A percentile compares a stretch with the other conserved stretches of the same genome.
These are phyloP conservation scores for Russula virescens DNA, from an alignment of 768 basidiomycete genomes.

Conservation along the genomic window DNA sequence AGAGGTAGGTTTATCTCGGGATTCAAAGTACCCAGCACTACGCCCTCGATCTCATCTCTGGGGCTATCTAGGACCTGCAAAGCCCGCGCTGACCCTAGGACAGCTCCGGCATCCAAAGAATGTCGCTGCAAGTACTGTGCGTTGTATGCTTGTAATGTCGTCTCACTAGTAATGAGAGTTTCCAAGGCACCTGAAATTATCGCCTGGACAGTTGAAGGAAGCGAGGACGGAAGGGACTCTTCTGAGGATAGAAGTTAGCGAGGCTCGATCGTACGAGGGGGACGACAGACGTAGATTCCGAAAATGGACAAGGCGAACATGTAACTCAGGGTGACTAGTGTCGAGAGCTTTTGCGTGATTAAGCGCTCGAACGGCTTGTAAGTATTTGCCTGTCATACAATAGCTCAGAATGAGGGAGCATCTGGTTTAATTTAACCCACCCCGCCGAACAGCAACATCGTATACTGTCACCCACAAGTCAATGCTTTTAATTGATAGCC, in stretches of 20 bases:
- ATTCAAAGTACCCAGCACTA: slow-evolving; percentile 45
- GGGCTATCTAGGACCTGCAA: slow-evolving; percentile 42
- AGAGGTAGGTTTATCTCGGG: slow-evolving; percentile 41
- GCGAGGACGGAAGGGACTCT: slow-evolving; percentile 38
- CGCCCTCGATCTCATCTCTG: slow-evolving; percentile 53
- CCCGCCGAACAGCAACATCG: slow-evolving; percentile 76
- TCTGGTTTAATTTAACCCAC: slow-evolving; percentile 41
- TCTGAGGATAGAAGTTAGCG: slow-evolving; percentile 33
- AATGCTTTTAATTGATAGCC: slow-evolving; percentile 45
- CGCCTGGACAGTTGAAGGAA: slow-evolving; percentile 43
- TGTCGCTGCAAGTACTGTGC: slow-evolving; percentile 69
- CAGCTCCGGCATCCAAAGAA: slow-evolving; percentile 42
- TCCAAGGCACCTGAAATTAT: slow-evolving; percentile 45
- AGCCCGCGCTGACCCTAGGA: slow-evolving; percentile 62
- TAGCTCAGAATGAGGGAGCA: slow-evolving; percentile 1
- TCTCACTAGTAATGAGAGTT: slow-evolving; percentile 49
- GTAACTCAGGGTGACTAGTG: slow-evolving; percentile 57
- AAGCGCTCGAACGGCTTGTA: slow-evolving; percentile 73
- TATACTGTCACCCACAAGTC: slow-evolving; percentile 72
- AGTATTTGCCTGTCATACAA: slow-evolving; percentile 55
- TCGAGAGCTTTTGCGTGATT: slow-evolving; percentile 48
- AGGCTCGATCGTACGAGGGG: background rate
- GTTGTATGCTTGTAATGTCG: slow-evolving; percentile 63
- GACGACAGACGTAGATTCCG: slow-evolving; percentile 43
- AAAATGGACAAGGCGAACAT: slow-evolving; percentile 64